Percentiles rank a stretch among this genome's conserved stretches.
These are phyloP conservation scores for Macrophomina tecta DNA, from an alignment of 2,329 filamentous ascomycete genomes.

Conservation along the genomic window DNA sequence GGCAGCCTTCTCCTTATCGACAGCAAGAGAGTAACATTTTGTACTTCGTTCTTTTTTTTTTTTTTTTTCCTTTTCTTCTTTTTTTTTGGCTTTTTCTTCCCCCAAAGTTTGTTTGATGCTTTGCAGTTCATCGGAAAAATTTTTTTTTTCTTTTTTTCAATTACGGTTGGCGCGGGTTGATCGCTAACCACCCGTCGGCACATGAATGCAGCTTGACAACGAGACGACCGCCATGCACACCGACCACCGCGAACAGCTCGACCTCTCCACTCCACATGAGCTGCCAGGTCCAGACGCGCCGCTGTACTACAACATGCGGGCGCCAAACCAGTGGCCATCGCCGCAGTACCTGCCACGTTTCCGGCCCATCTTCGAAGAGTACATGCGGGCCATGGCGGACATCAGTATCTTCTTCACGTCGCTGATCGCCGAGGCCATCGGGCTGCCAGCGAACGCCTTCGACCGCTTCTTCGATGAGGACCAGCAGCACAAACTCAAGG, in stretches of 20 bases:
- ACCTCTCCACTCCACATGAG: constrained; percentile 80
- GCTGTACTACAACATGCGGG: constrained; percentile 75
- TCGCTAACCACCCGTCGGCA: neutral
- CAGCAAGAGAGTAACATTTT: neutral
- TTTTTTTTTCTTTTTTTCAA: neutral
- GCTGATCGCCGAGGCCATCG: constrained; percentile 84
- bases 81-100: no score
- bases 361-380: constrained; percentile 71
- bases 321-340: constrained; percentile 81
- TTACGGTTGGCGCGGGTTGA: neutral
- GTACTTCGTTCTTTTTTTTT: no score
- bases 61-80: no score
- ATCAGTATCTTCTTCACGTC: constrained; percentile 77
- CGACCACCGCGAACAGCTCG: constrained; percentile 86
- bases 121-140: neutral
- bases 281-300: constrained; percentile 68
- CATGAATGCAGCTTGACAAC: constrained; percentile 53
- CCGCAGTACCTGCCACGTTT: constrained; percentile 68
- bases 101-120: neutral
- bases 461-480: constrained; percentile 75
- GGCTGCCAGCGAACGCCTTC: constrained; percentile 72
- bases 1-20: neutral
- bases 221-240: constrained; percentile 73
- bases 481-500: constrained; percentile 85
- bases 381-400: constrained; percentile 76